These are phyloP conservation scores for Hemileccinum hortonii DNA, from an alignment of 1,284 basidiomycete species.

Conservation along the genomic window DNA sequence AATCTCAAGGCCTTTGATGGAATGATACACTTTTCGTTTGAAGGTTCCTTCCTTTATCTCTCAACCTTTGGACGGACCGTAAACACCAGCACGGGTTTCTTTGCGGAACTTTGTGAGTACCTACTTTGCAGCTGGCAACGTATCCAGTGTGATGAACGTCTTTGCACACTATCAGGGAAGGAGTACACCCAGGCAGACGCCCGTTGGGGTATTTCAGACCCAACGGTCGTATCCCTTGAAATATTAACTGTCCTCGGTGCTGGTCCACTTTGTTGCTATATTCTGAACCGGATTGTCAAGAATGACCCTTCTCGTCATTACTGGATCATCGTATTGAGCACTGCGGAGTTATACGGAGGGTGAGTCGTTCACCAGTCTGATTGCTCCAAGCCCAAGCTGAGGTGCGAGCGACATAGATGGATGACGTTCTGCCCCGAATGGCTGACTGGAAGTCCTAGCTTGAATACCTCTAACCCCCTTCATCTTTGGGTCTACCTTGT, in stretches of 20 bases:
- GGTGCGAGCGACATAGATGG: constrained; percentile 46
- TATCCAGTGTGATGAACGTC: not conserved
- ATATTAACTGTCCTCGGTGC: constrained; percentile 78
- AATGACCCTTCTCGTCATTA: constrained; percentile 71
- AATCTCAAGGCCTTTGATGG: constrained; percentile 65
- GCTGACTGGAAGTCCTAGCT: constrained; percentile 70
- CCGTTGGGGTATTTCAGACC: constrained; percentile 76
- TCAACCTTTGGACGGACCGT: constrained; percentile 73
- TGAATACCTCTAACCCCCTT: constrained; percentile 66
- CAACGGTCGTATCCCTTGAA: constrained; percentile 78
- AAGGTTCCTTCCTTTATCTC: constrained; percentile 75
- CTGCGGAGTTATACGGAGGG: constrained; percentile 78
- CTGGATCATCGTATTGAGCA: constrained; percentile 76
- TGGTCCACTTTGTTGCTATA: constrained; percentile 68
- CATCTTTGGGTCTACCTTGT: constrained; percentile 57
- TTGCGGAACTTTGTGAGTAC: constrained; percentile 75
- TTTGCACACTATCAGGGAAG: constrained; percentile 40
- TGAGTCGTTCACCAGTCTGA: constrained; percentile 31
- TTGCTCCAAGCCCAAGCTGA: not conserved
- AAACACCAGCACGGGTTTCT: constrained; percentile 62
- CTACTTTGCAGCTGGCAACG: not conserved
- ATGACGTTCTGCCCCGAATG: constrained; percentile 87
- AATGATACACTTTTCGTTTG: constrained; percentile 75
- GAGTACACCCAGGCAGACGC: constrained; percentile 77
- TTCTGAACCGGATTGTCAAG: constrained; percentile 61